A percentile compares a stretch with the other conserved stretches of the same genome.
Evolutionary conservation across 2,329 filamentous ascomycete genomes (phyloP).

Genomic region (Cladosporium sp.): DNA sequence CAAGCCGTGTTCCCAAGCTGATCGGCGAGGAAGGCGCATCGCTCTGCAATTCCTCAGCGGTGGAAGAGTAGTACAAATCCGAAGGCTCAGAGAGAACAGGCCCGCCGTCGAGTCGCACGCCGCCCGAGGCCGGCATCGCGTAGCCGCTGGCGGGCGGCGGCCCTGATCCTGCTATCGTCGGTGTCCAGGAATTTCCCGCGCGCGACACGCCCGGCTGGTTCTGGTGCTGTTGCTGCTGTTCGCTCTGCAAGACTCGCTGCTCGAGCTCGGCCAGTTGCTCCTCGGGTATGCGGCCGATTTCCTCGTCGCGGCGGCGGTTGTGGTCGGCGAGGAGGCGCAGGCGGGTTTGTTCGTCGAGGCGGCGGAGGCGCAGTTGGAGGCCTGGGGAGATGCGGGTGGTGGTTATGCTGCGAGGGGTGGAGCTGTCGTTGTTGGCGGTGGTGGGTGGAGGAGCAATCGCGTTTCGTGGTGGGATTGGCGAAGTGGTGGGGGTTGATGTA

Average conservation of each 20-base stretch:
- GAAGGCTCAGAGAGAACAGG: conserved; percentile 36
- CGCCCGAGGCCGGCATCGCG: conserved; percentile 37
- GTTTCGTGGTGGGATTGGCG: not conserved
- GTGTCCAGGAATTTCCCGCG: not conserved
- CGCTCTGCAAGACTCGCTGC: conserved; percentile 51
- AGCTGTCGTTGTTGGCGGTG: conserved; percentile 9
- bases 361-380: conserved; percentile 41
- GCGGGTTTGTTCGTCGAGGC: conserved; percentile 35
- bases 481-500: not conserved
- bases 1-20: conserved; percentile 52
- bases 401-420: conserved; percentile 32
- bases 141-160: conserved; percentile 43
- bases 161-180: not conserved
- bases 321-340: conserved; percentile 33
- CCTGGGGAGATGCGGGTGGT: conserved; percentile 34
- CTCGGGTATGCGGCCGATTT: conserved; percentile 66
- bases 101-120: conserved; percentile 28
- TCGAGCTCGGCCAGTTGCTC: conserved; percentile 67
- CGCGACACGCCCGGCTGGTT: conserved; percentile 52
- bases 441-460: not conserved
- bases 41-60: conserved; percentile 43
- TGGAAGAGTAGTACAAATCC: conserved; percentile 20
- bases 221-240: conserved; percentile 4
- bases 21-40: conserved; percentile 43
- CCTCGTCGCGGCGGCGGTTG: conserved; percentile 40